Conservation (phyloP, 1,284 basidiomycete genomes). For the Ceratobasidium sp. region DNA sequence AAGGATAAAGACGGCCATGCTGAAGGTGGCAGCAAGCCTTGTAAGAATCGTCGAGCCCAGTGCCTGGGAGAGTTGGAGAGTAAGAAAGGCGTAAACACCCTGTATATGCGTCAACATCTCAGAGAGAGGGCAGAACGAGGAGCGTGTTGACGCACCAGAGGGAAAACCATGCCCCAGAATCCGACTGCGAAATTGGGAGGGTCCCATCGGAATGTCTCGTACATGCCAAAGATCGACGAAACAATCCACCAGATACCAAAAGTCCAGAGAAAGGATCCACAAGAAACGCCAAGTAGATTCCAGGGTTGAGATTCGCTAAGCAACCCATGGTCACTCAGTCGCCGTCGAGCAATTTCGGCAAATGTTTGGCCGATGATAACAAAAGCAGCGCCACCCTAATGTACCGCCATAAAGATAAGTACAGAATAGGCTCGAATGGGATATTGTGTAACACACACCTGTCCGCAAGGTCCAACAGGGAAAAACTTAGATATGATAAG, state of each 20-base stretch:
- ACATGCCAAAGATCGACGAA: conserved; percentile 1
- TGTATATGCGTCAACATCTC: conserved; percentile 9
- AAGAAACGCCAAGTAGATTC: not conserved
- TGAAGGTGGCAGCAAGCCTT: not conserved
- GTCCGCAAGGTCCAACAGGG: conserved; percentile 33
- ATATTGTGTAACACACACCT: conserved; percentile 8
- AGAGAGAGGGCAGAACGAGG: not conserved
- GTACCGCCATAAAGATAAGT: not conserved
- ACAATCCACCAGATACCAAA: conserved; percentile 38
- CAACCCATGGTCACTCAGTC: not conserved
- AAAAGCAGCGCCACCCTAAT: conserved; percentile 28
- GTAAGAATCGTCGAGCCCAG: conserved; percentile 13
- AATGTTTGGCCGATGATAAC: conserved; percentile 31
- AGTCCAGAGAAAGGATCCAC: conserved; percentile 33
- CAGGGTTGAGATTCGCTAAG: conserved; percentile 25
- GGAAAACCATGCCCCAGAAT: conserved; percentile 43
- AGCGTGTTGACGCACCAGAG: conserved; percentile 5
- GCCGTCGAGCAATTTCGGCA: conserved; percentile 26
- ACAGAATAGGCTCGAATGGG: too few relatives aligned
- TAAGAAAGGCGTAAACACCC: conserved; percentile 36
- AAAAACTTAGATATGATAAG: conserved; percentile 20
- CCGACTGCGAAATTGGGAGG: conserved; percentile 17
- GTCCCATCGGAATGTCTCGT: conserved; percentile 20
- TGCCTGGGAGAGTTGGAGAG: conserved; percentile 16
- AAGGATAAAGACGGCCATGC: conserved; percentile 6